Evolutionary conservation across 1,284 basidiomycete species (phyloP).

Genomic region (Ceratobasidium sp.): DNA sequence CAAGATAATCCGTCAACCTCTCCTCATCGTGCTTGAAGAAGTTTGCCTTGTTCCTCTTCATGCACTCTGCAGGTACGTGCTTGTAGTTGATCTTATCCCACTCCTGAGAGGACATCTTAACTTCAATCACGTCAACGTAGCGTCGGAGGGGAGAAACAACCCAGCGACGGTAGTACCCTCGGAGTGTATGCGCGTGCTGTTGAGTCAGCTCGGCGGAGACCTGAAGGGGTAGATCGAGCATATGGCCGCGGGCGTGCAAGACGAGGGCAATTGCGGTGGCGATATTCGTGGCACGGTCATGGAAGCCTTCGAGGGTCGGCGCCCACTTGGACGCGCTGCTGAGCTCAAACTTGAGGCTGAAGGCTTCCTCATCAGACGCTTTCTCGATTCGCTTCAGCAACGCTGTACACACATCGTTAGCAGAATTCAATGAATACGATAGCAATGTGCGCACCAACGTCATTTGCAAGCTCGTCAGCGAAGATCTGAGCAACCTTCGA

Average conservation of each 20-base stretch:
- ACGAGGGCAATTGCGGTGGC: constrained; percentile 68
- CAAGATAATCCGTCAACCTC: constrained; percentile 67
- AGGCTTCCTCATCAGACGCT: constrained; percentile 50
- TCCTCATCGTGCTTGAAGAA: constrained; percentile 69
- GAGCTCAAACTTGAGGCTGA: constrained; percentile 58
- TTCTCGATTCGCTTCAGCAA: constrained; percentile 49
- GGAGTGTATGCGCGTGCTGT: constrained; percentile 58
- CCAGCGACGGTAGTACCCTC: constrained; percentile 65
- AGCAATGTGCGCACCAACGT: constrained; percentile 52
- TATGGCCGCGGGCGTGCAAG: constrained; percentile 57
- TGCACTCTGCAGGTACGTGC: constrained; percentile 69
- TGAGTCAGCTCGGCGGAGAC: constrained; percentile 50
- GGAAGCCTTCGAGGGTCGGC: constrained; percentile 65
- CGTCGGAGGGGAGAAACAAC: constrained; percentile 66
- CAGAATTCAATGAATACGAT: background rate
- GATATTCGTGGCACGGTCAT: constrained; percentile 72
- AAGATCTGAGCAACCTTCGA: constrained; percentile 70
- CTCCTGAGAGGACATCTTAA: constrained; percentile 67
- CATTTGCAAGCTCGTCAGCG: constrained; percentile 61
- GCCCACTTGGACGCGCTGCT: constrained; percentile 76
- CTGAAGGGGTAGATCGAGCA: constrained; percentile 47
- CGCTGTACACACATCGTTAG: constrained; percentile 12
- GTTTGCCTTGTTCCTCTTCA: constrained; percentile 63
- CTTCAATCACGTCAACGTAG: constrained; percentile 62
- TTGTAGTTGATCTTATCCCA: constrained; percentile 60